Conservation (phyloP, 768 basidiomycete species). For the Sporobolomyces roseus region DNA sequence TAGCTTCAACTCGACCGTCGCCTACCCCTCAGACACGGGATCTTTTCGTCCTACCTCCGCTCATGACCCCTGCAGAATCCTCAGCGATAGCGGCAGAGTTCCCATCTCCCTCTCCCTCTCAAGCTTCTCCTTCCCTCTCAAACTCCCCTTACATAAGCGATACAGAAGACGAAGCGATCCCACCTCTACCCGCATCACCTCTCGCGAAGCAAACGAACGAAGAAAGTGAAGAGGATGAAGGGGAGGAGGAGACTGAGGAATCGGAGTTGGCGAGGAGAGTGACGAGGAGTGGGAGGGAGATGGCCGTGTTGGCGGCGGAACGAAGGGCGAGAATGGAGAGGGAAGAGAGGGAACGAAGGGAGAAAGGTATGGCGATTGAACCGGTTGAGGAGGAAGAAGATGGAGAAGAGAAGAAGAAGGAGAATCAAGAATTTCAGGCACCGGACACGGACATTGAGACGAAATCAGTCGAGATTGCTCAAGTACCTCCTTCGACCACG, state of each 20-base stretch:
- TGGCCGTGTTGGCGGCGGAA: background rate
- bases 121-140: background rate
- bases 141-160: slow-evolving; percentile 2
- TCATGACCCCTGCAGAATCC: slow-evolving; percentile 11
- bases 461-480: background rate
- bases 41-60: background rate
- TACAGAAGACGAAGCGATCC: slow-evolving; percentile 5
- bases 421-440: background rate
- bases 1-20: background rate
- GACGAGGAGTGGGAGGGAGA: background rate
- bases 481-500: background rate
- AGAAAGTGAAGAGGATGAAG: background rate
- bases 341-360: background rate
- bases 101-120: slow-evolving; percentile 3
- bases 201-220: background rate
- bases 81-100: slow-evolving; percentile 12
- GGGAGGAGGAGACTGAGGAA: background rate
- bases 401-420: background rate
- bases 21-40: too few species aligned
- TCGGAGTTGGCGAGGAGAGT: background rate
- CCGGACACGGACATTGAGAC: too few species aligned
- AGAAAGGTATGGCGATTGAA: background rate
- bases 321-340: background rate
- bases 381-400: slow-evolving; percentile 1
- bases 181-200: background rate